Conservation (phyloP, 2,329 filamentous ascomycete genomes). For the Cordyceps cateniannulata region DNA sequence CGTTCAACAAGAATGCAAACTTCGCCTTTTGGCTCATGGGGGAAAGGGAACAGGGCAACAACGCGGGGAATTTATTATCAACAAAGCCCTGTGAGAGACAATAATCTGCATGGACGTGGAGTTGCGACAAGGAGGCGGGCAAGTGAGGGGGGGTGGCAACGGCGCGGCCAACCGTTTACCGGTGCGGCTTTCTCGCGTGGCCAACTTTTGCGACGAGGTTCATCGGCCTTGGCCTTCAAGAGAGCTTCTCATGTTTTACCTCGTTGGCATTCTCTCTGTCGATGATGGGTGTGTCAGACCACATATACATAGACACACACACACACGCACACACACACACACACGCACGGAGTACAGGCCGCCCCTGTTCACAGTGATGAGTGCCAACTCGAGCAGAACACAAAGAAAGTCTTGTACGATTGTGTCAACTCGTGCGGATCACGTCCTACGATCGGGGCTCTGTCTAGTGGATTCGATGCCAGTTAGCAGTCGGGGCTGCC, state of each 20-base stretch:
- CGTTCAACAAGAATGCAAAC: not conserved
- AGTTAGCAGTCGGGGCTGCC: not conserved
- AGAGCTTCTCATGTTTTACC: not conserved
- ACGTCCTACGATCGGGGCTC: not conserved
- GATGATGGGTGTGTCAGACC: not conserved
- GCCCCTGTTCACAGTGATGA: not conserved
- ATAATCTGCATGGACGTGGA: conserved; percentile 4
- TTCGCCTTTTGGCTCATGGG: not conserved
- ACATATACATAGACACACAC: no score
- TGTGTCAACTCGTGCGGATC: not conserved
- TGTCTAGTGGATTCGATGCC: not conserved
- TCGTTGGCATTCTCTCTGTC: not conserved
- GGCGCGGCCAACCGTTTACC: not conserved
- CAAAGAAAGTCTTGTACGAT: not conserved
- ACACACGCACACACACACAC: no score
- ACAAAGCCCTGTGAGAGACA: not conserved
- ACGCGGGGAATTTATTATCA: not conserved
- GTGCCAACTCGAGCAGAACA: not conserved
- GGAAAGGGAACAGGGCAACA: not conserved
- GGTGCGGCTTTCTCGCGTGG: not conserved
- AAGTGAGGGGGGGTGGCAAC: not conserved
- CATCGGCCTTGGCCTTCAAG: not conserved
- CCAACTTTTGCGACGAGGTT: not conserved
- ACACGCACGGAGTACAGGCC: not conserved
- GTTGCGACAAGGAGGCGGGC: conserved; percentile 1